Conservation (phyloP, 2,329 filamentous ascomycete species). For the Aurifilum marmelostoma region DNA sequence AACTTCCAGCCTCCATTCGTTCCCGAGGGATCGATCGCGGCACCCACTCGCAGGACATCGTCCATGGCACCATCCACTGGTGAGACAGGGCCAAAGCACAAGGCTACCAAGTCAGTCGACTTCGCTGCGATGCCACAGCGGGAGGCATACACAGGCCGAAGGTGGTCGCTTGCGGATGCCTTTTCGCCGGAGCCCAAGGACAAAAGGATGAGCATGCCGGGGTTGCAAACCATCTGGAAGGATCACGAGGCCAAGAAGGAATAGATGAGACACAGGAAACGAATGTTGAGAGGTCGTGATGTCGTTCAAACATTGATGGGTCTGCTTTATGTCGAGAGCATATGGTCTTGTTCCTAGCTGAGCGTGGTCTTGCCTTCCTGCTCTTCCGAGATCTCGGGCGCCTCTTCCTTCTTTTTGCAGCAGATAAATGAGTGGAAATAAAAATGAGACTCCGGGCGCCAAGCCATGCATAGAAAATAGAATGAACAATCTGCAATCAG, state of each 20-base stretch:
- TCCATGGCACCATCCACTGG: conserved; percentile 4
- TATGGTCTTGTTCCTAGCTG: conserved; percentile 3
- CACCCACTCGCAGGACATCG: conserved; percentile 1
- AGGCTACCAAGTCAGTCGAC: not conserved
- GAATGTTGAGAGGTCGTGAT: not conserved
- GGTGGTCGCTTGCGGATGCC: conserved; percentile 28
- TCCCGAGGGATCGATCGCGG: conserved; percentile 1
- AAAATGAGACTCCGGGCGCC: not conserved
- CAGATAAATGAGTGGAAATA: no score
- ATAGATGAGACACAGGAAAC: conserved; percentile 16
- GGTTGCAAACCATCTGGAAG: conserved; percentile 36
- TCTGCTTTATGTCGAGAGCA: not conserved
- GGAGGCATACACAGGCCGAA: conserved; percentile 13
- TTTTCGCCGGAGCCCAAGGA: conserved; percentile 26
- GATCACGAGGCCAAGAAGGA: conserved; percentile 22
- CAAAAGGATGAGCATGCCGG: conserved; percentile 41
- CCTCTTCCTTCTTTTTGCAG: not conserved
- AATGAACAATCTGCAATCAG: conserved; percentile 35
- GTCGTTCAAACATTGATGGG: not conserved
- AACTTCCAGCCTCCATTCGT: conserved; percentile 11
- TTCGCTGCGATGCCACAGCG: conserved; percentile 13
- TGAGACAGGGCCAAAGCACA: conserved; percentile 1
- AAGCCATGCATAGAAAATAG: conserved; percentile 3
- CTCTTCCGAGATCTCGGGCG: no score
- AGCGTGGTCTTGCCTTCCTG: no score